A percentile compares a stretch with the other conserved stretches of the same genome.
Evolutionary conservation across 179 eudicot species (phyloP).

Genomic region (Monotropa hypopitys): DNA sequence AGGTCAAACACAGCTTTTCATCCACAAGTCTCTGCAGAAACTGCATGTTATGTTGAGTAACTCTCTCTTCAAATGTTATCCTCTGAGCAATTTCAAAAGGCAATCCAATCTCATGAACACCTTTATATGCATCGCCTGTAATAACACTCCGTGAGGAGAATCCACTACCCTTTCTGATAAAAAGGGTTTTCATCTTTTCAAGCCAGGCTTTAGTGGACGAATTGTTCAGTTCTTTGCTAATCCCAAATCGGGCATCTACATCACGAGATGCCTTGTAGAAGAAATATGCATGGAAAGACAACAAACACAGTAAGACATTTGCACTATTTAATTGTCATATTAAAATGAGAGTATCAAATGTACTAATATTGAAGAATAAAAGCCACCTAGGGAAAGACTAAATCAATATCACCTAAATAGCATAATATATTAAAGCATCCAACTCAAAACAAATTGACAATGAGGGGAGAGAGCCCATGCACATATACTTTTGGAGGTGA

Average conservation of each 20-base stretch:
- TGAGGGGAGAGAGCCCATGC: no score
- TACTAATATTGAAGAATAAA: not conserved
- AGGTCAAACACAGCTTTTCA: slow-evolving; percentile 68
- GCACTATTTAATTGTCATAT: slow-evolving; percentile 2
- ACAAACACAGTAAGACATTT: not conserved
- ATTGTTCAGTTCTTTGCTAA: slow-evolving; percentile 32
- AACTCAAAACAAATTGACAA: no score
- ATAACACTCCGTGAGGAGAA: slow-evolving; percentile 94
- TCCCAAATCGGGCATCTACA: slow-evolving; percentile 52
- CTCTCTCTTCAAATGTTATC: slow-evolving; percentile 88
- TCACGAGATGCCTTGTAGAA: slow-evolving; percentile 65
- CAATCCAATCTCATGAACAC: slow-evolving; percentile 77
- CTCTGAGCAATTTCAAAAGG: slow-evolving; percentile 84
- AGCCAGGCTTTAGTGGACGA: slow-evolving; percentile 93
- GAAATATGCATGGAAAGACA: not conserved
- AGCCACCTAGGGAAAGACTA: not conserved
- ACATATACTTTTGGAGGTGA: no score
- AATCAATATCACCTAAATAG: not conserved
- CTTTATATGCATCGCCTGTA: slow-evolving; percentile 79
- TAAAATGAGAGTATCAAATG: not conserved
- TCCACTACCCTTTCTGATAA: slow-evolving; percentile 91
- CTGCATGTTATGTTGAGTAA: slow-evolving; percentile 58
- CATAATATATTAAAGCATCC: no score
- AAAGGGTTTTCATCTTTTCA: slow-evolving; percentile 84
- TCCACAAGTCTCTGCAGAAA: slow-evolving; percentile 71